Evolutionary conservation across 2,329 filamentous ascomycete genomes (phyloP).

Genomic region (Clonostachys rosea): DNA sequence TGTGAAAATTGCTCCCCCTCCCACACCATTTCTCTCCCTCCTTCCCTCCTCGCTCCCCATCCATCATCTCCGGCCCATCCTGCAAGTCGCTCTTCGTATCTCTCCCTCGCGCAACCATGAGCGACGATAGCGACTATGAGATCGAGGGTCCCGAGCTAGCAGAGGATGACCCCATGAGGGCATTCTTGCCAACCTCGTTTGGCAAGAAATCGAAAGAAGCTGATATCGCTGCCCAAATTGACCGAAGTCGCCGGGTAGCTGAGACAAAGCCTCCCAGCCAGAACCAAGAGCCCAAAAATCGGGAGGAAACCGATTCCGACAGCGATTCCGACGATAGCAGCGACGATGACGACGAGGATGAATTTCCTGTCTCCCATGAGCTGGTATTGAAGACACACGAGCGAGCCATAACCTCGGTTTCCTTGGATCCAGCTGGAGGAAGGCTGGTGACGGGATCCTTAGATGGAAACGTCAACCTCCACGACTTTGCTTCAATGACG

Average conservation of each 20-base stretch:
- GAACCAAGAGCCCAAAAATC: neutral
- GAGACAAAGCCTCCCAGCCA: constrained; percentile 5
- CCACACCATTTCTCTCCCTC: too few relatives aligned
- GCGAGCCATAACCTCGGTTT: constrained; percentile 76
- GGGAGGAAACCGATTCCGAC: constrained; percentile 33
- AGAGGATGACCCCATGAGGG: constrained; percentile 65
- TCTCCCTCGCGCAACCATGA: constrained; percentile 32
- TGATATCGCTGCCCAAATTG: constrained; percentile 76
- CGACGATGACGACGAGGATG: constrained; percentile 70
- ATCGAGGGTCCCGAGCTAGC: constrained; percentile 50
- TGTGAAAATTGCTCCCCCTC: too few relatives aligned
- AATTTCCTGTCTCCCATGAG: constrained; percentile 90
- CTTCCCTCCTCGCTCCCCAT: too few relatives aligned
- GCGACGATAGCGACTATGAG: constrained; percentile 55
- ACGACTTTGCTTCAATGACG: constrained; percentile 95
- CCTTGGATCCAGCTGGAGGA: constrained; percentile 79
- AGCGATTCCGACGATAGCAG: constrained; percentile 54
- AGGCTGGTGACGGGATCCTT: constrained; percentile 86
- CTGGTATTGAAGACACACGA: constrained; percentile 90
- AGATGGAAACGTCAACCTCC: constrained; percentile 87
- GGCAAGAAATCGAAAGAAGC: constrained; percentile 74
- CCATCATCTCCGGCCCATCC: too few relatives aligned
- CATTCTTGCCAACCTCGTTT: constrained; percentile 78
- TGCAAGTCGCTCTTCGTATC: too few relatives aligned
- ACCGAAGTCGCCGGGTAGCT: constrained; percentile 61